Evolutionary conservation across 148 eudicot genomes (phyloP).

Genomic region (Vaccinium vitisidaea): DNA sequence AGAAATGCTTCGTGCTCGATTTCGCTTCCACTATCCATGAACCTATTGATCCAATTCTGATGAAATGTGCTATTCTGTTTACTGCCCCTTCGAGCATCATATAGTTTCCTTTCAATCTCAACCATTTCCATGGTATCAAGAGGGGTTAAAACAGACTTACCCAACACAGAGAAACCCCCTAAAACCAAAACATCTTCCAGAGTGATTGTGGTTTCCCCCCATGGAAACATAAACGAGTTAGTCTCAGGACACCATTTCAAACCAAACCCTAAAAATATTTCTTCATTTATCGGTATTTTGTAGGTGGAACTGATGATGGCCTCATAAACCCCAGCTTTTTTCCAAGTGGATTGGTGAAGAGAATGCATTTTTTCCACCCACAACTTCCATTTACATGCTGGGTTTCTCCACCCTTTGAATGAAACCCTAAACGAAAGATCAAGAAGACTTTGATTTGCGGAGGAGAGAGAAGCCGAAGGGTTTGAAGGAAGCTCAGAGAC

Average conservation of each 20-base stretch:
- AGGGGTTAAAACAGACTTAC: slow-evolving; percentile 26
- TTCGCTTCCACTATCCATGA: slow-evolving; percentile 13
- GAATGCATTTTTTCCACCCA: neutral
- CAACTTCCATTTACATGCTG: neutral
- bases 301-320: slow-evolving; percentile 13
- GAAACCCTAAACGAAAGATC: neutral
- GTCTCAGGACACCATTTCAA: slow-evolving; percentile 2
- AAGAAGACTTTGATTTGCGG: neutral
- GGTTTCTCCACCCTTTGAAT: slow-evolving; percentile 4
- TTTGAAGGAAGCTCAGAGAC: slow-evolving; percentile 4
- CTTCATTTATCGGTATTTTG: neutral
- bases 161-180: slow-evolving; percentile 49
- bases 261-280: neutral
- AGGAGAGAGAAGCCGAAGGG: slow-evolving; percentile 1
- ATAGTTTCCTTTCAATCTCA: slow-evolving; percentile 17
- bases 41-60: slow-evolving; percentile 27
- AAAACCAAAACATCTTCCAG: slow-evolving; percentile 2
- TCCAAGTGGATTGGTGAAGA: slow-evolving; percentile 13
- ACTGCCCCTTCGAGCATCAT: neutral
- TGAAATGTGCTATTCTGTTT: neutral
- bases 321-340: slow-evolving; percentile 12
- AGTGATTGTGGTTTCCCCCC: neutral
- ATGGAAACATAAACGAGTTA: neutral
- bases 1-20: slow-evolving; percentile 54
- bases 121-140: neutral